Evolutionary conservation across 1,284 basidiomycete species (phyloP).

Genomic region (Schizophyllum commune): DNA sequence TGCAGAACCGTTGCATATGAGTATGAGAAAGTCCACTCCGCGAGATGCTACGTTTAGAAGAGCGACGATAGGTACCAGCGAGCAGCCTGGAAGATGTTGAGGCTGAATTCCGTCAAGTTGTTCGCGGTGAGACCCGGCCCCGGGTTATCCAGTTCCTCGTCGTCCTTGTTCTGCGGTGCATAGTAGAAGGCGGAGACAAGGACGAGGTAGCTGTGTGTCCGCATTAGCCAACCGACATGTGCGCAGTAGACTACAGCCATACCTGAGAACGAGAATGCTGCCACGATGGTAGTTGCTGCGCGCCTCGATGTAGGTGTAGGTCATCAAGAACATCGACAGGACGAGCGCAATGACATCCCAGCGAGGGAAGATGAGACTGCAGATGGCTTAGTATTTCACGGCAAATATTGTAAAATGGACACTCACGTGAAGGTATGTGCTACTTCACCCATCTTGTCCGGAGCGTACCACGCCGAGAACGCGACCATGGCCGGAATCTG

Average conservation of each 20-base stretch:
- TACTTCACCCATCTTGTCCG: conserved; percentile 73
- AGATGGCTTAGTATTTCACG: not conserved
- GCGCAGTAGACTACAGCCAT: conserved; percentile 7
- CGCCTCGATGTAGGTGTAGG: conserved; percentile 98
- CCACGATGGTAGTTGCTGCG: conserved; percentile 96
- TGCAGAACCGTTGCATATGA: not conserved
- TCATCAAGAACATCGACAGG: conserved; percentile 91
- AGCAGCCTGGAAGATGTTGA: conserved; percentile 23
- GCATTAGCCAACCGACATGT: not conserved
- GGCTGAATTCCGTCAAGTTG: not conserved
- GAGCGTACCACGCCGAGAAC: conserved; percentile 91
- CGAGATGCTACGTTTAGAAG: not conserved
- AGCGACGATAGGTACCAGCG: conserved; percentile 24
- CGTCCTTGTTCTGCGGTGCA: conserved; percentile 42
- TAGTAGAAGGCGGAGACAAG: conserved; percentile 76
- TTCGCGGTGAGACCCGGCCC: not conserved
- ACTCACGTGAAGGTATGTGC: conserved; percentile 86
- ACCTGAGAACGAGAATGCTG: conserved; percentile 88
- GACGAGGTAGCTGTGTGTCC: conserved; percentile 61
- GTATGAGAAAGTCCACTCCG: not conserved
- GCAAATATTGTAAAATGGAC: not conserved
- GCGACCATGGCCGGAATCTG: conserved; percentile 99
- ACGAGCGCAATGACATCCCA: conserved; percentile 98
- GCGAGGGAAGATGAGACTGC: conserved; percentile 92
- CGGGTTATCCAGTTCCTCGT: conserved; percentile 4